These are phyloP conservation scores for Thalassiosira hispida DNA, from an alignment of 352 stramenopile species.

Conservation along the genomic window DNA sequence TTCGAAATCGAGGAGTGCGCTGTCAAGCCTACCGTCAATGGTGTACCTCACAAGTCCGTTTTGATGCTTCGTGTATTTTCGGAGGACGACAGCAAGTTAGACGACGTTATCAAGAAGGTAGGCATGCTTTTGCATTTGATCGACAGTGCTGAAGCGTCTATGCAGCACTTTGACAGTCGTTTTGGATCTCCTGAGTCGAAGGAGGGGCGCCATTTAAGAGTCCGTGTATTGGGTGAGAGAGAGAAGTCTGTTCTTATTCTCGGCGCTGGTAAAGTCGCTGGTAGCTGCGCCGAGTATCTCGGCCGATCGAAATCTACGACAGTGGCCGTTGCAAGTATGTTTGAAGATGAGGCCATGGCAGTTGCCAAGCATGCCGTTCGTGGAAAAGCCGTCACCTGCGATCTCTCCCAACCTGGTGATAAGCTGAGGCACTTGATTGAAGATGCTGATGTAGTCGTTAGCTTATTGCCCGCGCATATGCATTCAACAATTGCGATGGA, in stretches of 20 bases:
- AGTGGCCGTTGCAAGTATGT: constrained; percentile 63
- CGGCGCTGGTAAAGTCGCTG: constrained; percentile 70
- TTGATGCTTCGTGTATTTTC: constrained; percentile 66
- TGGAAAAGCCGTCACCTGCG: constrained; percentile 86
- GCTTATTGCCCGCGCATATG: constrained; percentile 92
- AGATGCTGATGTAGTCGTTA: constrained; percentile 91
- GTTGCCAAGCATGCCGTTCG: constrained; percentile 67
- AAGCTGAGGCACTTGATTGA: constrained; percentile 84
- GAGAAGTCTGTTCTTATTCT: constrained; percentile 69
- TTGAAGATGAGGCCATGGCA: constrained; percentile 56
- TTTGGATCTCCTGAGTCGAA: constrained; percentile 7
- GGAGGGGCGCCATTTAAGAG: constrained; percentile 5
- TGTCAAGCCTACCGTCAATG: constrained; percentile 85
- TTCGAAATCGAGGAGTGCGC: constrained; percentile 92
- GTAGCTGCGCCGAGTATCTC: constrained; percentile 65
- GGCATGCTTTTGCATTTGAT: constrained; percentile 87
- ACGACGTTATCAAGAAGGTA: constrained; percentile 89
- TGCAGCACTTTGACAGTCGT: constrained; percentile 66
- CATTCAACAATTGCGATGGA: constrained; percentile 89
- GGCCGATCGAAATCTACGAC: constrained; percentile 47
- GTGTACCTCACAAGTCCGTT: constrained; percentile 53
- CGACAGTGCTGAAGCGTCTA: constrained; percentile 87
- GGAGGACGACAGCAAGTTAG: constrained; percentile 78
- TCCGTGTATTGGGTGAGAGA: constrained; percentile 40
- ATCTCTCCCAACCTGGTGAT: constrained; percentile 84